Conservation (phyloP, 768 basidiomycete species). For the Cubamyces lactineus region DNA sequence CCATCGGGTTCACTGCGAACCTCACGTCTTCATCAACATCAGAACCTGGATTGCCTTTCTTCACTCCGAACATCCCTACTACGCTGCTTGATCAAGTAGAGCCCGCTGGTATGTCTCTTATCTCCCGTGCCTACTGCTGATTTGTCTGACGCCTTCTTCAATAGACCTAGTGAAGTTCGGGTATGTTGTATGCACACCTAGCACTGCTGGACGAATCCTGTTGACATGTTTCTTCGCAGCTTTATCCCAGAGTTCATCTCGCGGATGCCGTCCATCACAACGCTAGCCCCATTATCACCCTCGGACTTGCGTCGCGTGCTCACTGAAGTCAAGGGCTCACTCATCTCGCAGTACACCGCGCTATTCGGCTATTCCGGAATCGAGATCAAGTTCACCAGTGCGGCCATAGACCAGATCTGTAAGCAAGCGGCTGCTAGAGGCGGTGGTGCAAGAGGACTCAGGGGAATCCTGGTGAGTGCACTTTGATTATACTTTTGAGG, state of each 20-base stretch:
- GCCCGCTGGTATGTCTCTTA: slow-evolving; percentile 53
- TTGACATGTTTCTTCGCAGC: no score
- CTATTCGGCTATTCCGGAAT: slow-evolving; percentile 84
- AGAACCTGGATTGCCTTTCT: slow-evolving; percentile 61
- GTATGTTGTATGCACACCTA: slow-evolving; percentile 36
- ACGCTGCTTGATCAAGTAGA: slow-evolving; percentile 72
- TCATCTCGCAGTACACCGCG: slow-evolving; percentile 87
- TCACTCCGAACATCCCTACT: slow-evolving; percentile 63
- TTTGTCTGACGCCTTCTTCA: neutral
- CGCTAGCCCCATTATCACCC: slow-evolving; percentile 77
- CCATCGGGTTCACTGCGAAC: slow-evolving; percentile 82
- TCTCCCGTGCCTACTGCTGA: neutral
- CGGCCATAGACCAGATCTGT: slow-evolving; percentile 82
- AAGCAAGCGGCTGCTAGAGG: slow-evolving; percentile 76
- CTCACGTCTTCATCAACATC: slow-evolving; percentile 45
- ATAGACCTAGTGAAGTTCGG: slow-evolving; percentile 86
- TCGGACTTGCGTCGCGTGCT: slow-evolving; percentile 87
- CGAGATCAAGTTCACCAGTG: slow-evolving; percentile 84
- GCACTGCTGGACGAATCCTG: neutral
- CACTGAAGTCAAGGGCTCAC: slow-evolving; percentile 88
- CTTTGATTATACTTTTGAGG: neutral
- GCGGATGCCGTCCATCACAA: slow-evolving; percentile 89
- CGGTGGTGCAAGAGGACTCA: slow-evolving; percentile 87
- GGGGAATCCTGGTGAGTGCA: slow-evolving; percentile 77
- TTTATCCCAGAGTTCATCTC: slow-evolving; percentile 97